Evolutionary conservation across 2,329 filamentous ascomycete species (phyloP).

Genomic region (Trichoderma harzianum): DNA sequence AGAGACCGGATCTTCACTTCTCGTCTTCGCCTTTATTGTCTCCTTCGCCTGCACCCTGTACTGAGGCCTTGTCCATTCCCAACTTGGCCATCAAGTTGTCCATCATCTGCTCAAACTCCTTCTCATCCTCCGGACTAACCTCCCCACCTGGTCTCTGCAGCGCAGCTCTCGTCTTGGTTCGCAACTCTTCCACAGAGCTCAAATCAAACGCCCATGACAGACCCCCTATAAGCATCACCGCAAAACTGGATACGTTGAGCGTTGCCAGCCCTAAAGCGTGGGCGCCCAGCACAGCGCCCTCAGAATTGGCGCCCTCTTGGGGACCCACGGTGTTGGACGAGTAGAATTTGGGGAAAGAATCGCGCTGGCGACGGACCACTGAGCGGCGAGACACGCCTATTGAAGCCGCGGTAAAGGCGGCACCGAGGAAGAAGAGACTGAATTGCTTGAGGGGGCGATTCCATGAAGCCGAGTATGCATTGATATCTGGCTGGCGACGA

Average conservation of each 20-base stretch:
- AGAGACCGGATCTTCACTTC: neutral
- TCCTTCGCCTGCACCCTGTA: neutral
- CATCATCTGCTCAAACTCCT: constrained; percentile 61
- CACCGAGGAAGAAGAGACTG: constrained; percentile 69
- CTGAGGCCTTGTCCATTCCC: constrained; percentile 32
- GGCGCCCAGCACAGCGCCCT: constrained; percentile 60
- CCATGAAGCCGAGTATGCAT: constrained; percentile 20
- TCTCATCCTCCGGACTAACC: constrained; percentile 49
- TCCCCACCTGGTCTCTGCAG: constrained; percentile 33
- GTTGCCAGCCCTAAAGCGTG: constrained; percentile 85
- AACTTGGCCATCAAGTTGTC: constrained; percentile 54
- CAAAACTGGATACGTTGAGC: constrained; percentile 75
- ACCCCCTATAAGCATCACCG: constrained; percentile 71
- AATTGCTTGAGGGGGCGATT: constrained; percentile 45
- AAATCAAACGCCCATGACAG: constrained; percentile 76
- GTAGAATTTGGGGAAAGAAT: constrained; percentile 69
- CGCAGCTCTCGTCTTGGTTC: constrained; percentile 46
- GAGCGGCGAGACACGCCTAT: constrained; percentile 69
- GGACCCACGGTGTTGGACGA: constrained; percentile 48
- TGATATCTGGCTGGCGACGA: constrained; percentile 9
- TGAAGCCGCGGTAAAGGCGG: constrained; percentile 71
- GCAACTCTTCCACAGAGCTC: constrained; percentile 63
- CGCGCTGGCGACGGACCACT: constrained; percentile 58
- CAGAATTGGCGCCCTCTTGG: constrained; percentile 19
- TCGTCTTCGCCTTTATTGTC: neutral